Conservation (phyloP, 176 grass and related monocot genomes). For the Aegilops longissima region DNA sequence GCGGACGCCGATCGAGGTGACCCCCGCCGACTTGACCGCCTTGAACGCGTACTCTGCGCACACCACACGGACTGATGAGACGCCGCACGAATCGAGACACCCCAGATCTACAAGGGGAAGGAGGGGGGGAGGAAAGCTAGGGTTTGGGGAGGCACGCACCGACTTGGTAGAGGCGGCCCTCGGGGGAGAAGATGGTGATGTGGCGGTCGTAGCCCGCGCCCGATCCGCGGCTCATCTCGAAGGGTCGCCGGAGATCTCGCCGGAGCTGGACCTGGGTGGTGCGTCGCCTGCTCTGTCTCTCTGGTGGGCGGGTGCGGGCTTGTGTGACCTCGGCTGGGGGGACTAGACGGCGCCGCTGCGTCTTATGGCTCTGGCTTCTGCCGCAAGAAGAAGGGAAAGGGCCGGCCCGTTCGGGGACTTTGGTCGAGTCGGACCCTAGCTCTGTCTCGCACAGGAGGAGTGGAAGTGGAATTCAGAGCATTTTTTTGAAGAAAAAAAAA, state of each 20-base stretch:
- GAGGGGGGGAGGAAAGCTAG: neutral
- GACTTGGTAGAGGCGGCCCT: constrained; percentile 98
- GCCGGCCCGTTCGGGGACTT: neutral
- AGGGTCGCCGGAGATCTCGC: constrained; percentile 33
- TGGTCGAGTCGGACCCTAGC: too few relatives aligned
- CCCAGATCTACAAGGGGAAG: constrained; percentile 8
- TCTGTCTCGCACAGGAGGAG: too few relatives aligned
- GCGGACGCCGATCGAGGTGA: constrained; percentile 95
- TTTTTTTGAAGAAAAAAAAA: too few relatives aligned
- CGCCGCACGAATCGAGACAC: neutral
- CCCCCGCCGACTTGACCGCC: constrained; percentile 89
- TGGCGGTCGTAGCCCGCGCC: constrained; percentile 99
- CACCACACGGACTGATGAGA: neutral
- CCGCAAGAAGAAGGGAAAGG: constrained; percentile 37
- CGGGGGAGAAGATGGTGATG: constrained; percentile 99
- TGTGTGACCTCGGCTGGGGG: neutral
- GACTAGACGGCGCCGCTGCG: neutral
- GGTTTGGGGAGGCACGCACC: constrained; percentile 68
- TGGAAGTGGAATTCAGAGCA: too few relatives aligned
- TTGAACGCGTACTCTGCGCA: constrained; percentile 97
- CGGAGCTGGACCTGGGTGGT: neutral
- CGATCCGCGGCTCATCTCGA: constrained; percentile 67
- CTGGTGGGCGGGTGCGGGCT: neutral
- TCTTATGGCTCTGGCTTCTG: neutral
- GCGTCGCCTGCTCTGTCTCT: neutral